Evolutionary conservation across 176 grass and related monocot genomes (phyloP).

Genomic region (Guadua angustifolia): DNA sequence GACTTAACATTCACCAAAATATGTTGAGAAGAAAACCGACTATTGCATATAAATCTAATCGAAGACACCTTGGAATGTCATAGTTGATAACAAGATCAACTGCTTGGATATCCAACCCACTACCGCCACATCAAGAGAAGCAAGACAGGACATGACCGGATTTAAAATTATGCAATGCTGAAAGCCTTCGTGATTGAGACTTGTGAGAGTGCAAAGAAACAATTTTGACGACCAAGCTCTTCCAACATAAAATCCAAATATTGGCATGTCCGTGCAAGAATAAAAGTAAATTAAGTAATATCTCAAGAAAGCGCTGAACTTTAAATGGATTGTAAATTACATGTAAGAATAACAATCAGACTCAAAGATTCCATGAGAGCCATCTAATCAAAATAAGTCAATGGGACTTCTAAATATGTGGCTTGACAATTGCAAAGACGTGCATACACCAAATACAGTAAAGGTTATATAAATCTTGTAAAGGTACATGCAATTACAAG

Average conservation of each 20-base stretch:
- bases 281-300: conserved; percentile 38
- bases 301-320: no score
- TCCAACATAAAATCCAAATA: conserved; percentile 71
- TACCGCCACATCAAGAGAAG: conserved; percentile 82
- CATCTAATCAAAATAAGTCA: conserved; percentile 18
- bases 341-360: background rate
- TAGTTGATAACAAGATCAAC: conserved; percentile 99
- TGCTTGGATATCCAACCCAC: conserved; percentile 92
- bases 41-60: conserved; percentile 10
- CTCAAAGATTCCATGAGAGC: conserved; percentile 18
- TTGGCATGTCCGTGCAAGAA: conserved; percentile 60
- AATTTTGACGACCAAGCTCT: conserved; percentile 57
- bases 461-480: background rate
- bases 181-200: conserved; percentile 69
- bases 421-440: conserved; percentile 3
- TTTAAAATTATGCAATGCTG: conserved; percentile 74
- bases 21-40: background rate
- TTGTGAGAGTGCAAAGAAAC: conserved; percentile 92
- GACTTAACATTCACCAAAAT: conserved; percentile 24
- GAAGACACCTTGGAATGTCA: conserved; percentile 73
- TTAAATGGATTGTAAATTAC: no score
- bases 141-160: conserved; percentile 65
- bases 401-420: conserved; percentile 8
- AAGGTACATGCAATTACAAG: background rate
- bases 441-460: background rate